Percentiles rank a stretch among this genome's conserved stretches.
Conservation (phyloP, 345 rosid genomes). For the Turritis glabra region DNA sequence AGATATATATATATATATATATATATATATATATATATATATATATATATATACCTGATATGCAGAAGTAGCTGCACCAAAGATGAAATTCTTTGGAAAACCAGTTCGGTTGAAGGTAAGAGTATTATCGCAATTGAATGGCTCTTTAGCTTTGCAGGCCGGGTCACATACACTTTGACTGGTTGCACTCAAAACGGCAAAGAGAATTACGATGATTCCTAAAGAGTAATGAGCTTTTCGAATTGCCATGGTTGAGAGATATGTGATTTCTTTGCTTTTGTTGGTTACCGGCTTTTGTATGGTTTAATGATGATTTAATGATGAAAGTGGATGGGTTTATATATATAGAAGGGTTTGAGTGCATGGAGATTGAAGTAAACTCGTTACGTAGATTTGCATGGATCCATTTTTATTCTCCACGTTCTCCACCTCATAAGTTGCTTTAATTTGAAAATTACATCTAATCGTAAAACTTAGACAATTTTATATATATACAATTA, state of each 20-base stretch:
- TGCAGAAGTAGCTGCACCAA: slow-evolving; percentile 30
- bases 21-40: too few species aligned
- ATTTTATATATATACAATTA: too few species aligned
- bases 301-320: background rate
- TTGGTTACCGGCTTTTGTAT: background rate
- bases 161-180: background rate
- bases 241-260: background rate
- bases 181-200: background rate
- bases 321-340: background rate
- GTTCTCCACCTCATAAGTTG: background rate
- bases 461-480: too few species aligned
- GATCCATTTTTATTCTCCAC: background rate
- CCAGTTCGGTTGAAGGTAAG: slow-evolving; percentile 10
- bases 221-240: background rate
- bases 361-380: background rate
- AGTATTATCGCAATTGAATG: slow-evolving; percentile 1
- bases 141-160: slow-evolving; percentile 6
- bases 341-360: background rate
- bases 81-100: slow-evolving; percentile 2
- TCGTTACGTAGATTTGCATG: background rate
- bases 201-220: background rate
- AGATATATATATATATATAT: too few species aligned
- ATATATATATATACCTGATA: too few species aligned
- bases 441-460: too few species aligned
- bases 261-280: background rate